phyloP scores from a whole-genome alignment of 106 monocot genomes.

The Allium sativum region DNA sequence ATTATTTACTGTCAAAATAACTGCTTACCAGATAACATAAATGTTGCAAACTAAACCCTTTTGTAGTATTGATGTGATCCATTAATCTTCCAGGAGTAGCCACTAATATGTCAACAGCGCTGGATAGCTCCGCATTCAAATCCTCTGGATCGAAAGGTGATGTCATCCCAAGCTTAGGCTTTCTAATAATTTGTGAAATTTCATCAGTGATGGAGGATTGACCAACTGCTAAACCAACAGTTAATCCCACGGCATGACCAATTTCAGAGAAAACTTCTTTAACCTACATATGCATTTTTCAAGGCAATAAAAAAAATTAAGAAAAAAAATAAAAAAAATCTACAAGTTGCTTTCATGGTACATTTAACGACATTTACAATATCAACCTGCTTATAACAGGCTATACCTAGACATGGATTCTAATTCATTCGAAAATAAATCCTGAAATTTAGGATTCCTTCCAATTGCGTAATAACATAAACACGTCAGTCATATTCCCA shows the following conservation, averaged over 20 bases:
- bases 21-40: conserved; percentile 73
- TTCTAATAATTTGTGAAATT: conserved; percentile 48
- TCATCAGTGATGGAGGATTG: conserved; percentile 93
- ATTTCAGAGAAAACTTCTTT: conserved; percentile 77
- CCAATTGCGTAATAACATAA: too few relatives aligned
- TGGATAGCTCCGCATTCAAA: conserved; percentile 27
- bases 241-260: conserved; percentile 69
- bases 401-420: too few relatives aligned
- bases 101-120: conserved; percentile 83
- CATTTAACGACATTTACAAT: too few relatives aligned
- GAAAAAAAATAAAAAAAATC: too few relatives aligned
- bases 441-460: too few relatives aligned
- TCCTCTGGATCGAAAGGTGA: conserved; percentile 60
- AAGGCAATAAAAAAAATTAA: too few relatives aligned
- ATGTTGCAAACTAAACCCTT: conserved; percentile 84
- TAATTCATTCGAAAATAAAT: too few relatives aligned
- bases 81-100: conserved; percentile 95
- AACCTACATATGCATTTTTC: conserved; percentile 34
- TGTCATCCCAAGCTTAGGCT: conserved; percentile 38
- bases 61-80: conserved; percentile 87
- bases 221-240: conserved; percentile 80
- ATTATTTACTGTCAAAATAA: too few relatives aligned
- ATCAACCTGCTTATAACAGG: too few relatives aligned
- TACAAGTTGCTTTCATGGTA: too few relatives aligned
- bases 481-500: too few relatives aligned